phyloP scores from a whole-genome alignment of 1,284 basidiomycete genomes.

The Leccinum griseonigrum region DNA sequence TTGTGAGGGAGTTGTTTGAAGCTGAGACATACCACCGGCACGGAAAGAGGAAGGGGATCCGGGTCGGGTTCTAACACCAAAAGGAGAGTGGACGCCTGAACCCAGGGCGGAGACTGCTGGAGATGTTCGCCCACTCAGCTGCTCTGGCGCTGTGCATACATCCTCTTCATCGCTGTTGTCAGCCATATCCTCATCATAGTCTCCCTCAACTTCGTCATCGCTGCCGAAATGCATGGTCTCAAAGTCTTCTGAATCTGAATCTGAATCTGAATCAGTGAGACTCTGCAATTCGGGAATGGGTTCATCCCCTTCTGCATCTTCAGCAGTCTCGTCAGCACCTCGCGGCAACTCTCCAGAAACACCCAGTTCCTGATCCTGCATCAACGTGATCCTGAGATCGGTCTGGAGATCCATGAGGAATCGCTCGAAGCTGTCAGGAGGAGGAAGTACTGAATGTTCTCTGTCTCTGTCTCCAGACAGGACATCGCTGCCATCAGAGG shows the following conservation, averaged over 20 bases:
- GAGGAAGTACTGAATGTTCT: slow-evolving; percentile 37
- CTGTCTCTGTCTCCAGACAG: slow-evolving; percentile 11
- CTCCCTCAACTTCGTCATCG: slow-evolving; percentile 17
- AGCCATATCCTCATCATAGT: slow-evolving; percentile 8
- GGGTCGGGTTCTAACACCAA: slow-evolving; percentile 8
- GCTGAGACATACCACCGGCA: slow-evolving; percentile 3
- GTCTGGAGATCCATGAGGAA: slow-evolving; percentile 72
- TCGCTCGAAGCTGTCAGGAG: slow-evolving; percentile 71
- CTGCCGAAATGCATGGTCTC: slow-evolving; percentile 14
- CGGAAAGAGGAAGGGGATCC: slow-evolving; percentile 8
- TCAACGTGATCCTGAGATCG: slow-evolving; percentile 61
- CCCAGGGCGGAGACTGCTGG: slow-evolving; percentile 28
- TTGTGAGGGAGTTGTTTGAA: slow-evolving; percentile 1
- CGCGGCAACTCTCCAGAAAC: slow-evolving; percentile 11
- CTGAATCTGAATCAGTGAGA: slow-evolving; percentile 29
- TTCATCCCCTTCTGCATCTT: slow-evolving; percentile 19
- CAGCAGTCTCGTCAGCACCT: slow-evolving; percentile 22
- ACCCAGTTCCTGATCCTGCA: slow-evolving; percentile 28
- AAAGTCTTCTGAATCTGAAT: slow-evolving; percentile 28
- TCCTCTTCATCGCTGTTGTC: slow-evolving; percentile 17
- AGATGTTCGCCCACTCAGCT: slow-evolving; percentile 28
- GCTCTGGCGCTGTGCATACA: slow-evolving; percentile 22
- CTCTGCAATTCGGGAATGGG: slow-evolving; percentile 30
- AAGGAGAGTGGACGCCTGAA: slow-evolving; percentile 8
- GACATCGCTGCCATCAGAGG: slow-evolving; percentile 5